Evolutionary conservation across 2,329 filamentous ascomycete species (phyloP).

Genomic region (Torrubiellomyces zombiae): DNA sequence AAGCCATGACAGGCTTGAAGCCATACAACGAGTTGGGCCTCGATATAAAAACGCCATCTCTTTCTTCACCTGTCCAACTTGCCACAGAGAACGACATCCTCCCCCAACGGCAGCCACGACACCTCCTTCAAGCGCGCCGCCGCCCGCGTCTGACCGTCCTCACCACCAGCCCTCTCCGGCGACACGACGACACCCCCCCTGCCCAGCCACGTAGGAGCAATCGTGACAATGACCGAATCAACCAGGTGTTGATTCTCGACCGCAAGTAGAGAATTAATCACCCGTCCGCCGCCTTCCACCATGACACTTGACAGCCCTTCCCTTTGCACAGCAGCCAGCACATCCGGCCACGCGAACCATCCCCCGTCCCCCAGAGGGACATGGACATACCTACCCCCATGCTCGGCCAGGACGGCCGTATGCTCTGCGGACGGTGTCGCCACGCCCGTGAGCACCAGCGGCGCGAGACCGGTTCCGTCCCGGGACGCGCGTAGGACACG

Average conservation of each 20-base stretch:
- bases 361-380: conserved; percentile 20
- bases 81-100: conserved; percentile 72
- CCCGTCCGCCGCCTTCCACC: conserved; percentile 72
- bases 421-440: conserved; percentile 25
- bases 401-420: conserved; percentile 22
- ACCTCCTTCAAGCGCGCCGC: conserved; percentile 50
- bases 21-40: conserved; percentile 5
- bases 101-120: conserved; percentile 61
- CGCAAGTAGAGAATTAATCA: conserved; percentile 69
- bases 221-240: conserved; percentile 68
- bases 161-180: conserved; percentile 40
- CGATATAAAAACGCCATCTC: background rate
- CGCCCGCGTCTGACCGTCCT: conserved; percentile 34
- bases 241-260: conserved; percentile 44
- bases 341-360: conserved; percentile 44
- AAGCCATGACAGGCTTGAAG: no score
- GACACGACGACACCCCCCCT: conserved; percentile 64
- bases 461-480: conserved; percentile 51
- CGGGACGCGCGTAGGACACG: conserved; percentile 51
- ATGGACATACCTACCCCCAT: conserved; percentile 35
- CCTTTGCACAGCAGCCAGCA: conserved; percentile 39
- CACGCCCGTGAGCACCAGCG: conserved; percentile 48
- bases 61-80: conserved; percentile 24
- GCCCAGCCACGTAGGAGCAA: conserved; percentile 84
- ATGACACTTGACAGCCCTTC: conserved; percentile 64